A percentile compares a stretch with the other conserved stretches of the same genome.
Evolutionary conservation across 192 early-diverging fungal genomes (phyloP).

Genomic region (Gaertneriomyces sp.): DNA sequence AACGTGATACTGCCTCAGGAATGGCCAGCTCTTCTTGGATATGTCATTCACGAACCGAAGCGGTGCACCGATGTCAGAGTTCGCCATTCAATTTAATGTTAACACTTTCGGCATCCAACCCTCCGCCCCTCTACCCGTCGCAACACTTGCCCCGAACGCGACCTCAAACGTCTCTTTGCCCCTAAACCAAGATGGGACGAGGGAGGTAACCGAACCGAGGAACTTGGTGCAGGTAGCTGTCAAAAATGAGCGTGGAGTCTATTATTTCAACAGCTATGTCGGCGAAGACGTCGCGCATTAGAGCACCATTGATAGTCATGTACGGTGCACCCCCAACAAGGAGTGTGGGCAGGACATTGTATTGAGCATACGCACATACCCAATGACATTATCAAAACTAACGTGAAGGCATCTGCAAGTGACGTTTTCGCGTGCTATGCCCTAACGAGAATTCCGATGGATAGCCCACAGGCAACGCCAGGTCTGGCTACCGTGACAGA

Average conservation of each 20-base stretch:
- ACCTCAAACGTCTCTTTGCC: constrained; percentile 22
- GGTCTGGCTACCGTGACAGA: too few species aligned
- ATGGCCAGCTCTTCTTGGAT: constrained; percentile 40
- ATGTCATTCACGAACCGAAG: constrained; percentile 42
- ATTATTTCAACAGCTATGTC: constrained; percentile 44
- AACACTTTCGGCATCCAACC: constrained; percentile 53
- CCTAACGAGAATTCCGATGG: too few species aligned
- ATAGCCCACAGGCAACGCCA: too few species aligned
- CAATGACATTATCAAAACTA: too few species aligned
- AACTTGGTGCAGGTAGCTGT: constrained; percentile 54
- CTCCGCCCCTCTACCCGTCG: constrained; percentile 35
- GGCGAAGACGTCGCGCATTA: constrained; percentile 15
- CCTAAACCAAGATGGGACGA: constrained; percentile 21
- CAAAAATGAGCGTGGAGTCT: constrained; percentile 50
- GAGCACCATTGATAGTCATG: too few species aligned
- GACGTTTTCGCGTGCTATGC: too few species aligned
- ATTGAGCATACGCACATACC: too few species aligned
- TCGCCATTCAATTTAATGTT: constrained; percentile 60
- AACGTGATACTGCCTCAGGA: not conserved
- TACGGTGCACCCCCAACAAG: too few species aligned
- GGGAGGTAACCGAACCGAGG: constrained; percentile 39
- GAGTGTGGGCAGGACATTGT: too few species aligned
- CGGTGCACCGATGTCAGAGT: constrained; percentile 38
- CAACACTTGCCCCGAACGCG: constrained; percentile 28
- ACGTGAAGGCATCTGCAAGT: too few species aligned